Percentiles rank a stretch among this genome's conserved stretches.
Conservation (phyloP, 805 yeast genomes). For the Ogataea methylovora region DNA sequence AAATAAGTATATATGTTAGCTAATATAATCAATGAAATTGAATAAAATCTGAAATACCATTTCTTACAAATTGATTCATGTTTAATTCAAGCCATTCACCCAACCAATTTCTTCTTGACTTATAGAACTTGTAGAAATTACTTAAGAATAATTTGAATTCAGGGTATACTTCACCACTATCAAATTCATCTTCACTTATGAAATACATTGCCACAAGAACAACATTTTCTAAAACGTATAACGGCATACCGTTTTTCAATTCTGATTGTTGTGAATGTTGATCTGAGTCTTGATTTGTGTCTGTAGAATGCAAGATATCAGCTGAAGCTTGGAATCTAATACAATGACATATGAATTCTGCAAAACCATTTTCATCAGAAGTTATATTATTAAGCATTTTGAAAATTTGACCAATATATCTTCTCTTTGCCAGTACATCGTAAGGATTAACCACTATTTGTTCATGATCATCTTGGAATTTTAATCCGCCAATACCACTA, state of each 20-base stretch:
- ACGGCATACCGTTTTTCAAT: background rate
- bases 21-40: slow-evolving; percentile 15
- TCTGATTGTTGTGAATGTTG: background rate
- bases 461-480: slow-evolving; percentile 1
- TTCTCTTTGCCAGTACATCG: slow-evolving; percentile 1
- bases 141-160: slow-evolving; percentile 24
- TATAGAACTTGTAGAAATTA: background rate
- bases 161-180: background rate
- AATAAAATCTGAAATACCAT: slow-evolving; percentile 23
- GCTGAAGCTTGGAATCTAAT: background rate
- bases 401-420: slow-evolving; percentile 3
- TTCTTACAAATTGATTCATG: slow-evolving; percentile 22
- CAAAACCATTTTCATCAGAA: background rate
- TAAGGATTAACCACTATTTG: slow-evolving; percentile 2
- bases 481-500: slow-evolving; percentile 1
- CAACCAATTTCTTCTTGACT: background rate
- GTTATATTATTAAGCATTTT: slow-evolving; percentile 1
- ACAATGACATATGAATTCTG: slow-evolving; percentile 2
- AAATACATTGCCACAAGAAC: slow-evolving; percentile 1
- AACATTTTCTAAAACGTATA: slow-evolving; percentile 1
- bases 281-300: too few relatives aligned
- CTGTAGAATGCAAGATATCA: too few relatives aligned
- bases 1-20: background rate
- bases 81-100: slow-evolving; percentile 14
- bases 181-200: slow-evolving; percentile 6